Base-by-base conservation (phyloP, 176 grass and related monocot species). In the Eragrostis nindensis region DNA sequence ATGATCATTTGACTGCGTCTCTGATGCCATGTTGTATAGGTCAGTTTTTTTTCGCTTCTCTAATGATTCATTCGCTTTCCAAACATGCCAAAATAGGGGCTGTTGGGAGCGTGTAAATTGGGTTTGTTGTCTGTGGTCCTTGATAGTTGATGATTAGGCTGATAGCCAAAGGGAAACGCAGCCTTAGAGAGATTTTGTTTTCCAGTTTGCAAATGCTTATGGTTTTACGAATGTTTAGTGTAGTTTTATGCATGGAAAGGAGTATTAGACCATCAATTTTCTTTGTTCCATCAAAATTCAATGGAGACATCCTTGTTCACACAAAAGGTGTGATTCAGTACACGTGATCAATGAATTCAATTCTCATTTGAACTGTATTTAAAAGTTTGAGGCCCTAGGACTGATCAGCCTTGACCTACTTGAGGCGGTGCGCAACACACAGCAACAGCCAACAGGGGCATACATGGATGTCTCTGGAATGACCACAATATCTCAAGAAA, bases 31-130 rank as follows among this genome's bases (percentile, higher is more conserved):
- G 44, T 76, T 81, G 87, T 89, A 85, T 85, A 89, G 82, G 15
- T 30, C 48, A 60, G 1, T 42, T 75, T 66, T 80, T 79, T 46
- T 1, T n/a, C n/a, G 0, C 59, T 39, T 30, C 9, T 6, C 36
- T 45, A 40, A 55, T 62, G 70, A 85, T 89, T 89, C 71, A 47
- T 89, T 84, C 2, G 14, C 79, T 27, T 69, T 48, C 39, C 39
- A 6, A 68, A 69, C 70, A 70, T 81, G 70, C 82, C 25, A 30
- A 85, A 80, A 71, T 70, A 82, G 53, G 77, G 38, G 72, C 62
- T 17, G 74, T 64, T 75, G 36, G 62, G 49, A 68, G 76, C 68
- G 21, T 89, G 81, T 89, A 85, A 80, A 85, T 80, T 84, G 17
- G 41, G 61, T 50, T 79, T 40, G 70, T 55, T 38, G 41, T 83